phyloP scores from a whole-genome alignment of 306 rosid genomes.

The Inga leiocalycina region DNA sequence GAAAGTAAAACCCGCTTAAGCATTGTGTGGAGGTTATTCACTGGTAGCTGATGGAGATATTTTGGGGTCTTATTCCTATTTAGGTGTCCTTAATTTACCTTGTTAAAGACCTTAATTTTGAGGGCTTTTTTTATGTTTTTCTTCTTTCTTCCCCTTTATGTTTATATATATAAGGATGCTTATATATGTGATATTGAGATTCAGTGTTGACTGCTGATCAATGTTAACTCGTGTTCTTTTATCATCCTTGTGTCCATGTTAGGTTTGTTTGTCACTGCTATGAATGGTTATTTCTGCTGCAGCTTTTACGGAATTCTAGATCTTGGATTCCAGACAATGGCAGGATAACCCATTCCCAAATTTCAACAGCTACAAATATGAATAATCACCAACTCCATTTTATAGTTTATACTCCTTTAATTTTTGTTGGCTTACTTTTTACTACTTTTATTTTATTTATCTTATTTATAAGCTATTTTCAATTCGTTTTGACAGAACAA shows the following conservation, averaged over 20 bases:
- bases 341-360: not conserved
- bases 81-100: constrained; percentile 36
- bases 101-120: constrained; percentile 43
- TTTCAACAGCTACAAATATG: not conserved
- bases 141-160: constrained; percentile 24
- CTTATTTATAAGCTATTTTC: too few relatives aligned
- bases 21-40: constrained; percentile 43
- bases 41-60: constrained; percentile 52
- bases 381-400: not conserved
- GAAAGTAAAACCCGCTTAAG: constrained; percentile 41
- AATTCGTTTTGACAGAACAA: too few relatives aligned
- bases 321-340: not conserved
- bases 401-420: not conserved
- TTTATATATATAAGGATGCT: constrained; percentile 64
- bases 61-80: constrained; percentile 43
- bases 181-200: constrained; percentile 40
- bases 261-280: not conserved
- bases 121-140: constrained; percentile 35
- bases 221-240: constrained; percentile 43
- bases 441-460: too few relatives aligned
- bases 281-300: not conserved
- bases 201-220: constrained; percentile 45
- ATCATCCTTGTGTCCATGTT: constrained; percentile 1
- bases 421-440: not conserved
- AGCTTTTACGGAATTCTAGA: not conserved